phyloP scores from a whole-genome alignment of 306 rosid genomes.

The Carpinus viminea region DNA sequence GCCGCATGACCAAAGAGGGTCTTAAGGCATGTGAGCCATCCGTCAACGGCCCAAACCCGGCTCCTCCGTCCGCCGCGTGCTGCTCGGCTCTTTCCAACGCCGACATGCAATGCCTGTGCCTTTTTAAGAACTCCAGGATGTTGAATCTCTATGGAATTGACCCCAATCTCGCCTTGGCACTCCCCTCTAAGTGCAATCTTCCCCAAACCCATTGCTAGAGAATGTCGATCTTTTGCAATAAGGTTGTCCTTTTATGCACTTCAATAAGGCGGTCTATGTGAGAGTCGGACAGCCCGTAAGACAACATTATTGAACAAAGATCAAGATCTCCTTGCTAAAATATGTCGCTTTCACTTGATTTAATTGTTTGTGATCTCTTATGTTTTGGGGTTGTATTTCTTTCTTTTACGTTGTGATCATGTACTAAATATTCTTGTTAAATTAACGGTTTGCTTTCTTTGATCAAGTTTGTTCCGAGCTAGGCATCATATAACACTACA shows the following conservation, averaged over 20 bases:
- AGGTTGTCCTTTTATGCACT: no score
- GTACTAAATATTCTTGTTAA: not conserved
- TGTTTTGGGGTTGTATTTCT: not conserved
- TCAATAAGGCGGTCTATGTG: no score
- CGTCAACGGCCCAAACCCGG: slow-evolving; percentile 36
- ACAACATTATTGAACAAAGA: no score
- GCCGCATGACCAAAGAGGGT: slow-evolving; percentile 34
- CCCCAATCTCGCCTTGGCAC: slow-evolving; percentile 46
- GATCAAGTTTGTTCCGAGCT: not conserved
- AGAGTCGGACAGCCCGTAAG: no score
- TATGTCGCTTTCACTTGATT: not conserved
- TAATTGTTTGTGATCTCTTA: not conserved
- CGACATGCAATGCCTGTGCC: slow-evolving; percentile 52
- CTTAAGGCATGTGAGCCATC: slow-evolving; percentile 35
- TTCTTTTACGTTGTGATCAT: not conserved
- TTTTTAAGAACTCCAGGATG: slow-evolving; percentile 30
- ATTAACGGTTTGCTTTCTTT: not conserved
- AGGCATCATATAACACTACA: no score
- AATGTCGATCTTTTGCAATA: not conserved
- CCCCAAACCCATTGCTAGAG: slow-evolving; percentile 33
- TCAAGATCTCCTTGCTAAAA: no score
- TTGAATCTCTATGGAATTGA: slow-evolving; percentile 40
- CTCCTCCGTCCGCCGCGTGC: slow-evolving; percentile 34
- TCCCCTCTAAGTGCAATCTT: slow-evolving; percentile 54
- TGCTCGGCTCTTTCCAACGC: slow-evolving; percentile 49